Base-by-base conservation (phyloP, 2,329 filamentous ascomycete genomes). In the Tolypocladium guangdongense region DNA sequence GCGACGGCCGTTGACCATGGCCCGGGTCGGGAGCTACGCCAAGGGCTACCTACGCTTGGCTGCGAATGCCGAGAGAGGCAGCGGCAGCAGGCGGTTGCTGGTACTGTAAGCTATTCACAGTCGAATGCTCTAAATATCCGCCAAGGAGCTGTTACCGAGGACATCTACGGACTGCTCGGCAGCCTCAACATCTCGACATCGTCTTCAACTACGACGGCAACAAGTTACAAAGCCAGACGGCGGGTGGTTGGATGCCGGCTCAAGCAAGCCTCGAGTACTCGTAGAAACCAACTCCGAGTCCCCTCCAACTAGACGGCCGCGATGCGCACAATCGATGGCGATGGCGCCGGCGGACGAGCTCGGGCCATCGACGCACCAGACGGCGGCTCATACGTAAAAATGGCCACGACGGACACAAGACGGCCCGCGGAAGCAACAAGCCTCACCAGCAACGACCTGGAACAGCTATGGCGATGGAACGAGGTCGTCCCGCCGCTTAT, bases 391-490 rank as follows among this genome's bases (percentile, higher is more conserved):
- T 14, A 6, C 10, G 16, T 46, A 11, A 46, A 46, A 18, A 18
- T 4, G 8, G 27, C 43, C 7, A 18, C 24, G n/a, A 27, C 43
- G 3, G 27, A 33, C 43, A 20, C 43, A 33, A 47, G 16, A 32
- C 27, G 14, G 10, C 27, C 43, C 18, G 11, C 10, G 18, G 52
- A 43, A 20, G 24, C 20, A 16, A 16, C 52, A 30, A 50, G 54
- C n/a, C 57, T 66, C 45, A 60, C 63, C 6, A 37, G 59, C 33
- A 63, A 68, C 27, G 71, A 78, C 55, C 60, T 76, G 20, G 64
- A 71, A 16, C 71, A 73, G 55, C 62, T 79, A 49, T 76, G 74
- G 72, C 56, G 58, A 22, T 77, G 75, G 74, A 77, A 77, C 58
- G 63, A 67, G 20, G 61, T 63, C 1, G 60, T 77, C 2, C 71